Percentiles rank a stretch among this genome's conserved stretches.
Conservation (phyloP, 2,329 filamentous ascomycete species). For the Didymosphaeria variabile region DNA sequence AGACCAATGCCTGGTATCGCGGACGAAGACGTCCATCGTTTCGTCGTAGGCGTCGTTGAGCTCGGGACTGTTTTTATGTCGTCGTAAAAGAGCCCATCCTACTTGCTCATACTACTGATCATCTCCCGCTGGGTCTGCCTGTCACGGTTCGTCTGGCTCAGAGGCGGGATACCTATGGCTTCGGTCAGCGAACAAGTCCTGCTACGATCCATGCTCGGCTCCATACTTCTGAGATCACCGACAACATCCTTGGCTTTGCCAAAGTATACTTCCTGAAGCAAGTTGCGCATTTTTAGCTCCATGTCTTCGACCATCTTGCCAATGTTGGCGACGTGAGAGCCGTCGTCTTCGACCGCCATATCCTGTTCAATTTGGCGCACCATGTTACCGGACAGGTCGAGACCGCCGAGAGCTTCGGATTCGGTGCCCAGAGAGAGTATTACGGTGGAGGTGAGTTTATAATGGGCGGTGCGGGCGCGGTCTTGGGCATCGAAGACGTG, state of each 20-base stretch:
- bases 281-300: constrained; percentile 99
- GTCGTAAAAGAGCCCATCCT: constrained; percentile 17
- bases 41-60: constrained; percentile 5
- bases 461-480: constrained; percentile 88
- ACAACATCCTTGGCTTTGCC: constrained; percentile 99
- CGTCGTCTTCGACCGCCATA: constrained; percentile 86
- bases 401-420: constrained; percentile 74
- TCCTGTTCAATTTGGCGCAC: constrained; percentile 95
- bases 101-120: constrained; percentile 67
- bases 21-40: background rate
- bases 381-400: constrained; percentile 98
- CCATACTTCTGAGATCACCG: constrained; percentile 84
- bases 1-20: background rate
- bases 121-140: constrained; percentile 88
- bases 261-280: constrained; percentile 99
- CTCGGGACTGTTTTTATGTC: constrained; percentile 6
- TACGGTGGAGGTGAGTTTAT: constrained; percentile 97
- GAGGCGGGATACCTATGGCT: constrained; percentile 69
- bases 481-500: constrained; percentile 98
- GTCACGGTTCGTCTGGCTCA: constrained; percentile 86
- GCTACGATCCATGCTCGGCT: constrained; percentile 6
- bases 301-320: constrained; percentile 94
- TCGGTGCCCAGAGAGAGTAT: constrained; percentile 85
- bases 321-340: constrained; percentile 94
- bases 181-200: constrained; percentile 27